Base-by-base conservation (phyloP, 2,329 filamentous ascomycete species). In the Aspergillus vadensis region DNA sequence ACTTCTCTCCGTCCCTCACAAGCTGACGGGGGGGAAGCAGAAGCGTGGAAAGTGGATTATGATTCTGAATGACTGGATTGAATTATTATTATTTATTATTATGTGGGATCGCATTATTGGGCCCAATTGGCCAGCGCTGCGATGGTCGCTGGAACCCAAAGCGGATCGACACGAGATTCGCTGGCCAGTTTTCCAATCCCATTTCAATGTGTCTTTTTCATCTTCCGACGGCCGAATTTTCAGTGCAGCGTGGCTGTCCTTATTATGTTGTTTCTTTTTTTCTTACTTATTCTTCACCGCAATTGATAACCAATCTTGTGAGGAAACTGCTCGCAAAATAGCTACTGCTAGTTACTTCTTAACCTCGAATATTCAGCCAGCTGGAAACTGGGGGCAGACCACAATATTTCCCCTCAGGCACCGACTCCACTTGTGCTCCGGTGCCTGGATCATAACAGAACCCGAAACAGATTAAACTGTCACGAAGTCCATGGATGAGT, bases 131-230 rank as follows among this genome's bases (percentile, higher is more conserved):
- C 41, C 53, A 30, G 53, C 58, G 54, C 58, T 36, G 19, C 49
- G 39, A 48, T 47, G 53, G 55, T 48, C 47, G 32, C 56, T 59
- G 49, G 51, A 32, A 27, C 32, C 32, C 48, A 56, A 49, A 54
- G 62, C 43, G 41, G 62, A 62, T 64, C 62, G 54, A 62, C 60
- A 64, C 62, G 60, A 57, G 57, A 61, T 58, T 56, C 52, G 48
- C 52, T 50, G 57, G 32, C 32, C 17, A 30, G 36, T 53, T 55
- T 43, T 55, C 21, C 39, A 23, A 57, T 50, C 19, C 32, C 17
- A 50, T 50, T 23, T 50, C 25, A 50, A 30, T 17, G 47, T 19
- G 15, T 50, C 12, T 27, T 10, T 43, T 43, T 43, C 10, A 6
- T 43, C 17, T 17, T 49, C 41, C 41, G 14, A 19, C 41, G 15